Evolutionary conservation across 2,329 filamentous ascomycete species (phyloP).

Genomic region (Calonectria naviculata): DNA sequence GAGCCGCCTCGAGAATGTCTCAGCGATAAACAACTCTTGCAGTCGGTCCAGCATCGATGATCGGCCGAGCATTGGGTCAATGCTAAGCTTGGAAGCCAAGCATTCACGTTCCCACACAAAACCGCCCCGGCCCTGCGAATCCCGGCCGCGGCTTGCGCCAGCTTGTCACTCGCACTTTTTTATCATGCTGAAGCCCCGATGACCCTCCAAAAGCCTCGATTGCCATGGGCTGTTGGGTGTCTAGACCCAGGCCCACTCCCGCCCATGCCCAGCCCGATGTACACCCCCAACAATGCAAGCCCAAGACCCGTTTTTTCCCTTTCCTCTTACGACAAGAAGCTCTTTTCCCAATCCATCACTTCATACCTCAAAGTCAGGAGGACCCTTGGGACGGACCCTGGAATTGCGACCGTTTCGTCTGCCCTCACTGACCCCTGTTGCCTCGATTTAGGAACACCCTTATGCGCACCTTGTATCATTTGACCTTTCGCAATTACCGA

Average conservation of each 20-base stretch:
- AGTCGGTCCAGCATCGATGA: neutral
- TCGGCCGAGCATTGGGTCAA: constrained; percentile 10
- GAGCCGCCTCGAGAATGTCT: neutral
- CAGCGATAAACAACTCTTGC: neutral
- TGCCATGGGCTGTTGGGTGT: neutral
- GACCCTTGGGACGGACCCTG: constrained; percentile 1
- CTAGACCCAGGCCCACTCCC: constrained; percentile 2
- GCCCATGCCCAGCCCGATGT: neutral
- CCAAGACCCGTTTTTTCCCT: neutral
- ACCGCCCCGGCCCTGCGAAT: neutral
- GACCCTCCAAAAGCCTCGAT: neutral
- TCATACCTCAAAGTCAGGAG: neutral
- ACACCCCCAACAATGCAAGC: neutral
- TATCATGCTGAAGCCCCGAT: neutral
- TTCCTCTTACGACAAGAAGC: neutral
- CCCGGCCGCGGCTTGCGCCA: constrained; percentile 16
- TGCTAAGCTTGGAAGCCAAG: constrained; percentile 7
- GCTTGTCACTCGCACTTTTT: neutral
- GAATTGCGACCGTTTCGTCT: constrained; percentile 8
- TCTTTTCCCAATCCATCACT: neutral
- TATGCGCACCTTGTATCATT: neutral
- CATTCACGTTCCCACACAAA: constrained; percentile 9
- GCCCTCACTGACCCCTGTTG: neutral
- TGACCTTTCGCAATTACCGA: neutral
- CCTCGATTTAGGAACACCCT: neutral